Evolutionary conservation across 495 filamentous ascomycete species (phyloP), one percentile per base, ranked within the genome.

Genomic region (Daldinia loculata): DNA sequence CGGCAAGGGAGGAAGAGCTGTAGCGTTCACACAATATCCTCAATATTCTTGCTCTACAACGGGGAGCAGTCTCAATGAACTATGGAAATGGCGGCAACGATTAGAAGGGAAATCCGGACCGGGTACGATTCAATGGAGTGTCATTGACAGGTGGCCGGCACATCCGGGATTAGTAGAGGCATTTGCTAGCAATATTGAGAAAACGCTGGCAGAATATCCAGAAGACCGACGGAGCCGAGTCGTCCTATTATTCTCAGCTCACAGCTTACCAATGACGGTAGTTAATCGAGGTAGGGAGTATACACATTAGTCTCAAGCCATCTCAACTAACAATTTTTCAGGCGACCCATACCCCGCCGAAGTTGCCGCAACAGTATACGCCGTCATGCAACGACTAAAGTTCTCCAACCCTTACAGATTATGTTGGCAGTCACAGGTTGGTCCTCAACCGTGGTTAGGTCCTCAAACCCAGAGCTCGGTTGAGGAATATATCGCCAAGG

Each of bases 1-100:
- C 27, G 94, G 93, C 2, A 92, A 89, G 66, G 93, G 93, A 12
- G 94, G 94, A 0, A 88, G 96, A 57, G 96, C 96, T 4, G 93
- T 99, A 6, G 96, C 96, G 2, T 99, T 98, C 79, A 97, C 95
- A 4, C 96, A 99, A 78, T 99, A 99, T 73, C 96, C 96, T 22
- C 96, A 99, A 77, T 99, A 99, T 78, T 95, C 92, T n/a, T 99
- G 96, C 80, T 97, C 93, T 26, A 99, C 96, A 6, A 99, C 96
- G 1, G 96, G 96, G 38, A 97, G 93, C 80, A 95, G 92, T 52
- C 79, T 99, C 59, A 99, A 98, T 75, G 96, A 99, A 81, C 77
- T 99, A 45, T 99, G 96, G 96, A 97, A 94, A 80, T 96, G 94
- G 92, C 85, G 93, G 63, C 91, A 91, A 72, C 88, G 94, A 67